Evolutionary conservation across 805 yeast species (phyloP).

Genomic region (Ascoidea rubescens): DNA sequence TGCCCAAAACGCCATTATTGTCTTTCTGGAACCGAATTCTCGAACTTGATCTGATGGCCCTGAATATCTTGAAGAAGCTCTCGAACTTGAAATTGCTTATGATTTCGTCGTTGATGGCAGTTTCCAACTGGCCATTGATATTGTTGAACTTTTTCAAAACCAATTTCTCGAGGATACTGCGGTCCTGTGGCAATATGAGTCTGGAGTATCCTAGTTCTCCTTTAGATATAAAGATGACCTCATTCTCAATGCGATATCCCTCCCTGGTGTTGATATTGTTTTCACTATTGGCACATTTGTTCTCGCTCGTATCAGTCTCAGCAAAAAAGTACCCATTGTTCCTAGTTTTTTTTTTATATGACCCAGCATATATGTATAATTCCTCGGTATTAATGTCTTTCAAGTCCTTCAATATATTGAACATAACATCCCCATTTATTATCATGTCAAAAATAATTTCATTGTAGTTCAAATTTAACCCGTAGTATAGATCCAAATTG

Average conservation of each 20-base stretch:
- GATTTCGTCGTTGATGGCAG: constrained; percentile 17
- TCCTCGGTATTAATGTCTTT: constrained; percentile 39
- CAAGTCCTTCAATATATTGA: constrained; percentile 39
- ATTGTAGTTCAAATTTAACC: constrained; percentile 28
- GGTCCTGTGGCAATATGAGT: constrained; percentile 49
- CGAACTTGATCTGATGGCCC: constrained; percentile 34
- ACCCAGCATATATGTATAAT: constrained; percentile 30
- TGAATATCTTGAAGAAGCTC: constrained; percentile 31
- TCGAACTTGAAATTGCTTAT: constrained; percentile 37
- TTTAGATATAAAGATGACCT: constrained; percentile 44
- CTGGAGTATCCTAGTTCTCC: constrained; percentile 68
- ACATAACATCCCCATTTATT: constrained; percentile 36
- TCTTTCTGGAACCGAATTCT: constrained; percentile 44
- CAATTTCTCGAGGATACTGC: constrained; percentile 47
- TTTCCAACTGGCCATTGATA: constrained; percentile 15
- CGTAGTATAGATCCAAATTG: constrained; percentile 2
- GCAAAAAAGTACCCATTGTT: too few relatives aligned
- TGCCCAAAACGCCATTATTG: constrained; percentile 29
- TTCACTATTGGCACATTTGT: too few relatives aligned
- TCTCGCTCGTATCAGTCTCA: constrained; percentile 21
- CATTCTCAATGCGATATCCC: constrained; percentile 21
- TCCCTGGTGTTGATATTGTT: too few relatives aligned
- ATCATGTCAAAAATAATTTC: constrained; percentile 35
- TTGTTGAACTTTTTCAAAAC: constrained; percentile 19
- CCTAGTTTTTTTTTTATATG: constrained; percentile 12